Evolutionary conservation across 2,329 filamentous ascomycete genomes (phyloP).

Genomic region (Clathrospora elynae): DNA sequence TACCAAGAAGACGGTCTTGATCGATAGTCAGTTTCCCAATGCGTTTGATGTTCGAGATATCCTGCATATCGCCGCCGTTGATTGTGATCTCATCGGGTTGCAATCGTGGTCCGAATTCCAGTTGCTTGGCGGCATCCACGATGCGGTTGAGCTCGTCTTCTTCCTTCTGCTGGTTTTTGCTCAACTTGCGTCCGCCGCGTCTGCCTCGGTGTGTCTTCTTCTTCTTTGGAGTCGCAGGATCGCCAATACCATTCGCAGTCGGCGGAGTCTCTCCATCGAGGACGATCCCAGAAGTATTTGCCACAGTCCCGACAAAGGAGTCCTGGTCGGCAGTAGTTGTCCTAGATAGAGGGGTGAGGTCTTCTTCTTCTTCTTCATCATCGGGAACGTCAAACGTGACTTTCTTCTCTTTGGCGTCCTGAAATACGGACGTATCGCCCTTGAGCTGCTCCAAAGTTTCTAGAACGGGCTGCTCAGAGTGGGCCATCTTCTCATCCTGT

Average conservation of each 20-base stretch:
- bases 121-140: conserved; percentile 49
- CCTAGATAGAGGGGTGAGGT: conserved; percentile 41
- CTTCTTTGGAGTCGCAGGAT: conserved; percentile 49
- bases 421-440: conserved; percentile 9
- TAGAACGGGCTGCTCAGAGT: conserved; percentile 7
- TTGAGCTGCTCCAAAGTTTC: conserved; percentile 12
- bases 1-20: conserved; percentile 65
- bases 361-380: conserved; percentile 42
- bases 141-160: conserved; percentile 47
- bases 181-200: conserved; percentile 54
- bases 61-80: conserved; percentile 53
- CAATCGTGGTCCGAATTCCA: conserved; percentile 38
- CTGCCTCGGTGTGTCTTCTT: conserved; percentile 58
- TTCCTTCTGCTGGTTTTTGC: conserved; percentile 48
- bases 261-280: conserved; percentile 16
- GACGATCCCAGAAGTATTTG: conserved; percentile 6
- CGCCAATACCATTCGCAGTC: conserved; percentile 19
- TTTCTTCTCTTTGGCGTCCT: conserved; percentile 40
- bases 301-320: conserved; percentile 25
- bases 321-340: conserved; percentile 40
- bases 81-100: conserved; percentile 50
- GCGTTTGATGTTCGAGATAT: conserved; percentile 57
- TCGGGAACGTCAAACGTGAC: conserved; percentile 42
- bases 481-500: conserved; percentile 8
- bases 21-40: conserved; percentile 66